phyloP scores from a whole-genome alignment of 2,329 filamentous ascomycete genomes.

The Sclerotinia trifoliorum region DNA sequence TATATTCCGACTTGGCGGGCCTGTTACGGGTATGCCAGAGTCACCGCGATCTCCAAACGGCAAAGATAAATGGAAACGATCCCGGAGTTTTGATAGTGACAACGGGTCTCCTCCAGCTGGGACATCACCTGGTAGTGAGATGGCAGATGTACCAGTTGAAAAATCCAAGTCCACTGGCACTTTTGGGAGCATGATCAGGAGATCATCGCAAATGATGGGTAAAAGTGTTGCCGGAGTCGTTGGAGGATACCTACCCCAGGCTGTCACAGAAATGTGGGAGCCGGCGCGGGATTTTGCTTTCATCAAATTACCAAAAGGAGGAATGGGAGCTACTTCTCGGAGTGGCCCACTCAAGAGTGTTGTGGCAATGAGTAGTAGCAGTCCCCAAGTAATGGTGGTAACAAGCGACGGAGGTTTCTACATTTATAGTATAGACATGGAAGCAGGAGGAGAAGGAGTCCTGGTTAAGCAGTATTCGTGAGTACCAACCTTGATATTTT shows the following conservation, averaged over 20 bases:
- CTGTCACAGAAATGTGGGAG: slow-evolving; percentile 98
- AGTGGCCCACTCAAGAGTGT: slow-evolving; percentile 74
- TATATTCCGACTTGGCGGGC: slow-evolving; percentile 76
- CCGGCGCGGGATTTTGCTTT: slow-evolving; percentile 92
- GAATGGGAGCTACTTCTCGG: slow-evolving; percentile 38
- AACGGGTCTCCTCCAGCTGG: slow-evolving; percentile 49
- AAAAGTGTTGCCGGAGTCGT: slow-evolving; percentile 85
- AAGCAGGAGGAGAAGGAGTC: slow-evolving; percentile 88
- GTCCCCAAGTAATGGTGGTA: slow-evolving; percentile 95
- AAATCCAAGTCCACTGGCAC: slow-evolving; percentile 65
- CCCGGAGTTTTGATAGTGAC: slow-evolving; percentile 55
- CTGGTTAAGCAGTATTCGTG: slow-evolving; percentile 91
- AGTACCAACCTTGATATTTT: slow-evolving; percentile 44
- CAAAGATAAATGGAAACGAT: slow-evolving; percentile 34
- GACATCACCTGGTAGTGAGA: slow-evolving; percentile 37
- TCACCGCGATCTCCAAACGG: slow-evolving; percentile 40
- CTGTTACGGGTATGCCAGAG: slow-evolving; percentile 40
- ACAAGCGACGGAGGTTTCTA: slow-evolving; percentile 95
- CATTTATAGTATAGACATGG: slow-evolving; percentile 92
- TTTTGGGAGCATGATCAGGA: slow-evolving; percentile 85
- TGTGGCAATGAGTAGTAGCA: slow-evolving; percentile 95
- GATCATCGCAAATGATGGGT: slow-evolving; percentile 91
- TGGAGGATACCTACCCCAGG: slow-evolving; percentile 87
- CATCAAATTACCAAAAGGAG: slow-evolving; percentile 79
- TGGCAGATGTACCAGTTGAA: slow-evolving; percentile 35